Evolutionary conservation across 306 rosid species (phyloP), one percentile per base, ranked within the genome.

Genomic region (Quercus engelmannii): DNA sequence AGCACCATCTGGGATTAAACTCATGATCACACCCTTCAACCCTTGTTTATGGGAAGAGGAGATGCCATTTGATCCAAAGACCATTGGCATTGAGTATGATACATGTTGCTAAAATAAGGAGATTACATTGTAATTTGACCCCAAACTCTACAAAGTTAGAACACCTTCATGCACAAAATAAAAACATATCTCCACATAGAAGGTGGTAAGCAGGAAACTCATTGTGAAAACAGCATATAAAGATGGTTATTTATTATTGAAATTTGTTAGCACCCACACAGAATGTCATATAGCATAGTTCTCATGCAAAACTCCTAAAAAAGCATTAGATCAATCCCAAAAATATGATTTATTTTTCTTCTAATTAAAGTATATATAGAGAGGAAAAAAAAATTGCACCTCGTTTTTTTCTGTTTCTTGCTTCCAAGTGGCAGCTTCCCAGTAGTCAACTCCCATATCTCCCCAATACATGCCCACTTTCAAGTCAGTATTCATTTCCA

Each of bases 401-500:
- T 94, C 97, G 13, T 87, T 35, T 65, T 91, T 84, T 19, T 78
- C 88, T 2, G 77, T 58, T 86, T 94, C 86, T 70, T 35, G 13
- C 57, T 81, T 79, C 98, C 98, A 94, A 4, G 14, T 41, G 7
- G 78, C 81, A 69, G 26, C 85, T 35, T 86, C 79, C 99, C 99
- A 94, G 31, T 3, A 85, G 79, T 94, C 97, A 49, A 89, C 87
- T 71, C 95, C 92, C 97, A 88, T 90, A 0, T 71, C 92, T 78
- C 99, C 97, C 87, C 86, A 94, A 71, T 88, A 94, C 78, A 26
- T 81, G 28, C 97, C 98, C 41, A 94, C 91, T 21, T 86, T 86
- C 68, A 94, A 79, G 80, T 94, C 96, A 0, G 96, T 89, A 73
- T 92, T 91, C 83, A 28, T 72, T 83, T 77, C 65, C 80, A 94